Percentiles rank a stretch among this genome's conserved stretches.
Evolutionary conservation across 2,329 filamentous ascomycete species (phyloP).

Genomic region (Albifimbria verrucaria): DNA sequence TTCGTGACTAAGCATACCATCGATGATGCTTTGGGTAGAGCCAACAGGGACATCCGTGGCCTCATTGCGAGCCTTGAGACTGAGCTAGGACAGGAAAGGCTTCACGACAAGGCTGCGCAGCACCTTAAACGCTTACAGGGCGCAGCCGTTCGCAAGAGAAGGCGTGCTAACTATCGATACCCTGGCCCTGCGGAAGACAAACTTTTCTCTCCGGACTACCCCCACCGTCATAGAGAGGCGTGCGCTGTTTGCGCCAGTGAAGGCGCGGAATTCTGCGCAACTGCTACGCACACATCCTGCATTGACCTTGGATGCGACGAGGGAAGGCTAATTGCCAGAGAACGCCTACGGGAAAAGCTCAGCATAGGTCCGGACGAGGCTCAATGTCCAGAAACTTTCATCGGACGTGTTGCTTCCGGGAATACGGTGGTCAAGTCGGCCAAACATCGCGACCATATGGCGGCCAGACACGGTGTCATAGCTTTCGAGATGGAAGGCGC

Average conservation of each 20-base stretch:
- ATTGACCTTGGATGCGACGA: slow-evolving; percentile 23
- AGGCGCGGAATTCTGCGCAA: slow-evolving; percentile 15
- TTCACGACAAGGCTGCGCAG: slow-evolving; percentile 6
- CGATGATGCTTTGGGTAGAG: slow-evolving; percentile 21
- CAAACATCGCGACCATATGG: slow-evolving; percentile 27
- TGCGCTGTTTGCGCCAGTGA: slow-evolving; percentile 5
- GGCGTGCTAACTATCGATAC: slow-evolving; percentile 14
- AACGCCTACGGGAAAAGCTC: background rate
- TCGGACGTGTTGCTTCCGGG: slow-evolving; percentile 34
- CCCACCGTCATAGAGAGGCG: slow-evolving; percentile 22
- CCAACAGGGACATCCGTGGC: slow-evolving; percentile 23
- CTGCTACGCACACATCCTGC: slow-evolving; percentile 17
- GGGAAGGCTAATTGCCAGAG: slow-evolving; percentile 7
- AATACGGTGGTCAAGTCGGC: slow-evolving; percentile 37
- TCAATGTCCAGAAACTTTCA: slow-evolving; percentile 28
- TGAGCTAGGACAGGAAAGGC: slow-evolving; percentile 5
- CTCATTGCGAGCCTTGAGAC: slow-evolving; percentile 19
- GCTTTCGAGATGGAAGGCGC: slow-evolving; percentile 31
- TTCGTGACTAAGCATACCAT: slow-evolving; percentile 21
- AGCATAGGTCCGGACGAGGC: background rate
- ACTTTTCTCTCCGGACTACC: slow-evolving; percentile 22
- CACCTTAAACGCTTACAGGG: slow-evolving; percentile 15
- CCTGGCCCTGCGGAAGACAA: slow-evolving; percentile 22
- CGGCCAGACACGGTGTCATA: slow-evolving; percentile 17
- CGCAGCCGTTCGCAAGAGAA: slow-evolving; percentile 5